Evolutionary conservation across 306 rosid genomes (phyloP).

Genomic region (Glycine soja): DNA sequence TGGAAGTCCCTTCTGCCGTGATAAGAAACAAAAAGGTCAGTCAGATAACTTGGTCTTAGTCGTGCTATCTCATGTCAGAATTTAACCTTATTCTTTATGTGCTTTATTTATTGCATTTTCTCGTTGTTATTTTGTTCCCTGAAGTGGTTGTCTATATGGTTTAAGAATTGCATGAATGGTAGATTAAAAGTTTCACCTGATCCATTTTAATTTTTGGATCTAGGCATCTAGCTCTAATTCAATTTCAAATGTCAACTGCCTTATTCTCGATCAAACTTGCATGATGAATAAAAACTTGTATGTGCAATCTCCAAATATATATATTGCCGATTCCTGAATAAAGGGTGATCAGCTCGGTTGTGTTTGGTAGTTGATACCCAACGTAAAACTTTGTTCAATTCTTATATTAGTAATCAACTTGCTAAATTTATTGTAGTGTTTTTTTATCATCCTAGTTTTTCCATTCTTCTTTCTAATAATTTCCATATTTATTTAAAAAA

Average conservation of each 20-base stretch:
- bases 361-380: background rate
- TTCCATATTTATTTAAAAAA: too few species aligned
- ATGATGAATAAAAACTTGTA: background rate
- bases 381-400: background rate
- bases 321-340: too few species aligned
- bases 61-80: background rate
- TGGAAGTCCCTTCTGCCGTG: conserved; percentile 75
- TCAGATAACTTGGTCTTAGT: background rate
- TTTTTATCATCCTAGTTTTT: too few species aligned
- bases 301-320: background rate
- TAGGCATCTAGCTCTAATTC: too few species aligned
- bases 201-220: background rate
- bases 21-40: conserved; percentile 61
- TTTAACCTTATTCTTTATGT: background rate
- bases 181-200: background rate
- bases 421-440: background rate
- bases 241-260: too few species aligned
- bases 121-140: background rate
- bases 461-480: too few species aligned
- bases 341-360: background rate
- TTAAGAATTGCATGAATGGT: background rate
- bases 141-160: too few species aligned
- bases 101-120: background rate
- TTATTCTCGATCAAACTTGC: background rate
- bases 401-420: background rate